Evolutionary conservation across 2,329 filamentous ascomycete species (phyloP).

Genomic region (Zymoseptoria ardabiliae): DNA sequence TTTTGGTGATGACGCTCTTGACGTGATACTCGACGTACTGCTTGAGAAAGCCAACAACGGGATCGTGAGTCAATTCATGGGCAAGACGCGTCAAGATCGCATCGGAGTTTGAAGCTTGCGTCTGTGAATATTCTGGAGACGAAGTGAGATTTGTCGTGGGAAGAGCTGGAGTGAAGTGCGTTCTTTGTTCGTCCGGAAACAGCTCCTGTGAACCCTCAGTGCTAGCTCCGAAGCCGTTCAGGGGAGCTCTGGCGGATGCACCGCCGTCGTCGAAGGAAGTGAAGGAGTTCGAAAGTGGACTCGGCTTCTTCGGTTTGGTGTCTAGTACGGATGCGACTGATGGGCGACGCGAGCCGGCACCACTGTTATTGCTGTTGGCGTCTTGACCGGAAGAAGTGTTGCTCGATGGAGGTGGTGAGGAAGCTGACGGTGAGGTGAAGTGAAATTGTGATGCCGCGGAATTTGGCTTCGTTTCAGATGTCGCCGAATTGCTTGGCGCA

Average conservation of each 20-base stretch:
- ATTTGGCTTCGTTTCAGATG: constrained; percentile 17
- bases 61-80: constrained; percentile 31
- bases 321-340: constrained; percentile 8
- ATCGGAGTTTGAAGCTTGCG: constrained; percentile 21
- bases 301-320: constrained; percentile 27
- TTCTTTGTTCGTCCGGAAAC: neutral
- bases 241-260: neutral
- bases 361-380: constrained; percentile 3
- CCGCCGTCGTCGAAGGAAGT: constrained; percentile 15
- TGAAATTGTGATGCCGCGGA: constrained; percentile 8
- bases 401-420: constrained; percentile 1
- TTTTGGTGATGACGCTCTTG: constrained; percentile 29
- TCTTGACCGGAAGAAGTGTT: constrained; percentile 1
- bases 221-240: neutral
- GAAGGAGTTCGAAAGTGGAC: constrained; percentile 29
- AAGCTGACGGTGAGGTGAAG: constrained; percentile 3
- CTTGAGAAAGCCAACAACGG: constrained; percentile 35
- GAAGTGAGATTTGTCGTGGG: constrained; percentile 8
- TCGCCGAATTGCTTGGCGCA: constrained; percentile 9
- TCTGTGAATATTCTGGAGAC: constrained; percentile 8
- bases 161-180: constrained; percentile 2
- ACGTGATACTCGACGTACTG: constrained; percentile 39
- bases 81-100: constrained; percentile 29
- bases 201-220: neutral
- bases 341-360: constrained; percentile 11